Evolutionary conservation across 192 early-diverging fungal species (phyloP), one percentile per base, ranked within the genome.

Genomic region (Backusella tuberculispora): DNA sequence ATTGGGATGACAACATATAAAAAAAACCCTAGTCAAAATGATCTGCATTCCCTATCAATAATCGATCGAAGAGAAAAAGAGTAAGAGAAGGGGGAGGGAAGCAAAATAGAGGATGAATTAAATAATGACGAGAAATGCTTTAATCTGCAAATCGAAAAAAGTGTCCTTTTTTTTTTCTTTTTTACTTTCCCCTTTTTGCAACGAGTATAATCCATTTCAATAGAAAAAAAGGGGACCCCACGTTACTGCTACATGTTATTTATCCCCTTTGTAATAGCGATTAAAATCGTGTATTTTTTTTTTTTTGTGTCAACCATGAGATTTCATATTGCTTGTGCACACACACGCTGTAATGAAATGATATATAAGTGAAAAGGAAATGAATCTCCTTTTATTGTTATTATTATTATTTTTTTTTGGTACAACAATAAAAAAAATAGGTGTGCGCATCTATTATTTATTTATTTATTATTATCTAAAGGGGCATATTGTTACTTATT

Each of bases 1-100:
- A 66, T 50, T 50, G 48, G 48, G 48, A 66, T 66, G 65, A 66
- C 65, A 66, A 66, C 65, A 66, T 66, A 40, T 9, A 66, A 41
- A 66, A 37, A 65, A 7, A 34, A 63, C 15, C 34, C 24, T 64
- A 37, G 14, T 64, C 34, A 63, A 63, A 26, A 63, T 21, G 64
- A 66, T 66, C 64, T 45, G 43, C 66, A 68, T 68, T 68, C 66
- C 42, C 67, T 69, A 69, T 69, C 43, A 21, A 69, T 69, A 66
- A 66, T 66, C 64, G 64, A 66, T 66, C 64, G 64, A 66, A n/a
- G 14, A 9, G 17, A 47, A 14, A 47, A 3, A 47, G 9, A 2
- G 17, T 14, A 2, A 3, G 17, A 14, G 0, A 47, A 47, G 17
- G 3, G 17, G 37, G 64, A 14, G n/a, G 37, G 15, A 13, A 1